Evolutionary conservation across 805 yeast genomes (phyloP).

Genomic region (Maudiozyma turicensis): DNA sequence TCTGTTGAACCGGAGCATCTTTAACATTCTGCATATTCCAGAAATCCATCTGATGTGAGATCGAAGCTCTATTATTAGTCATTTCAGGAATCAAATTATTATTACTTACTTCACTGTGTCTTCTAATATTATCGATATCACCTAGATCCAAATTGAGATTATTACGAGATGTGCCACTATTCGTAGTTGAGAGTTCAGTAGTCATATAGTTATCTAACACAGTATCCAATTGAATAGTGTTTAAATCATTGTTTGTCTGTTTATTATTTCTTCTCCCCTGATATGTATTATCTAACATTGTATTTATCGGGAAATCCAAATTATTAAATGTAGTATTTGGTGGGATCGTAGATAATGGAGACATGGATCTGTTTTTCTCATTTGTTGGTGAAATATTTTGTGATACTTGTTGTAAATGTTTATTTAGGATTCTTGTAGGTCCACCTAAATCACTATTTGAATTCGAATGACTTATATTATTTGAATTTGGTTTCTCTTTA

Average conservation of each 20-base stretch:
- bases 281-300: background rate
- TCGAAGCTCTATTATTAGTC: conserved; percentile 19
- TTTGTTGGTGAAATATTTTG: background rate
- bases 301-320: background rate
- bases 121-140: conserved; percentile 5
- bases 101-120: conserved; percentile 17
- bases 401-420: background rate
- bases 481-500: background rate
- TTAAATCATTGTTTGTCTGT: background rate
- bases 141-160: conserved; percentile 2
- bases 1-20: background rate
- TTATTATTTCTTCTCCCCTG: background rate
- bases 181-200: background rate
- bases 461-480: background rate
- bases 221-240: conserved; percentile 4
- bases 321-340: background rate
- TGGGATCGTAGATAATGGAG: background rate
- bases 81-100: conserved; percentile 1
- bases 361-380: background rate
- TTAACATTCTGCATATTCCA: conserved; percentile 12
- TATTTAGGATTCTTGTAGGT: background rate
- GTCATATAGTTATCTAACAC: conserved; percentile 3
- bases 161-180: background rate
- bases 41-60: conserved; percentile 22
- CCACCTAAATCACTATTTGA: background rate